A percentile compares a stretch with the other conserved stretches of the same genome.
These are phyloP conservation scores for Microsporum ferrugineum DNA, from an alignment of 2,329 filamentous ascomycete species.

Conservation along the genomic window DNA sequence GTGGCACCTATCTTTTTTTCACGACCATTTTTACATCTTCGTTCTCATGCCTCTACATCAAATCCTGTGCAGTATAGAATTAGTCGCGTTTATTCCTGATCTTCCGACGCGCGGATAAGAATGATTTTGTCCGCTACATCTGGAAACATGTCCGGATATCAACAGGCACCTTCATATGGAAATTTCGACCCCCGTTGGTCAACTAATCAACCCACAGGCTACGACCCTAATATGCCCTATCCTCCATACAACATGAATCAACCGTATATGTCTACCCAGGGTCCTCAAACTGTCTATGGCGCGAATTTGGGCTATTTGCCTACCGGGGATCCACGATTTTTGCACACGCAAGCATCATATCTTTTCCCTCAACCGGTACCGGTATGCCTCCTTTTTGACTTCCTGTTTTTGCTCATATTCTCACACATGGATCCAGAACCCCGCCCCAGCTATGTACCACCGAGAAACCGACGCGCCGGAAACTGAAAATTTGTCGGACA, in stretches of 20 bases:
- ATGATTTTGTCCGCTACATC: neutral
- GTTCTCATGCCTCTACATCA: neutral
- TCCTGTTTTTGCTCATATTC: neutral
- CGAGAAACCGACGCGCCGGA: neutral
- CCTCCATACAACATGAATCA: slow-evolving; percentile 6
- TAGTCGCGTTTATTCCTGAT: neutral
- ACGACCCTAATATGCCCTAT: slow-evolving; percentile 20
- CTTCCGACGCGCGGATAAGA: neutral
- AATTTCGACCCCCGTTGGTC: slow-evolving; percentile 30
- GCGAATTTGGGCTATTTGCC: neutral
- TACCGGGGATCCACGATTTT: neutral
- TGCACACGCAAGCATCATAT: neutral
- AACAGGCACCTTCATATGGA: slow-evolving; percentile 34
- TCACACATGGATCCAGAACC: neutral
- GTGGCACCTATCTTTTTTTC: neutral
- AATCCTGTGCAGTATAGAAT: neutral
- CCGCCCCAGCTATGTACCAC: neutral
- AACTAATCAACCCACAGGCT: slow-evolving; percentile 17
- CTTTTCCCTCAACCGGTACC: neutral
- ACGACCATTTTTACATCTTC: neutral
- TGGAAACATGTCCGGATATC: slow-evolving; percentile 35
- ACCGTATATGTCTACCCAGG: neutral
- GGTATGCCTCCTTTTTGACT: neutral
- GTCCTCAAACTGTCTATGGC: neutral
- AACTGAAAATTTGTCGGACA: slow-evolving; percentile 6